Percentiles rank a stretch among this genome's conserved stretches.
These are phyloP conservation scores for Leccinum uliginosum DNA, from an alignment of 768 basidiomycete species.

Conservation along the genomic window DNA sequence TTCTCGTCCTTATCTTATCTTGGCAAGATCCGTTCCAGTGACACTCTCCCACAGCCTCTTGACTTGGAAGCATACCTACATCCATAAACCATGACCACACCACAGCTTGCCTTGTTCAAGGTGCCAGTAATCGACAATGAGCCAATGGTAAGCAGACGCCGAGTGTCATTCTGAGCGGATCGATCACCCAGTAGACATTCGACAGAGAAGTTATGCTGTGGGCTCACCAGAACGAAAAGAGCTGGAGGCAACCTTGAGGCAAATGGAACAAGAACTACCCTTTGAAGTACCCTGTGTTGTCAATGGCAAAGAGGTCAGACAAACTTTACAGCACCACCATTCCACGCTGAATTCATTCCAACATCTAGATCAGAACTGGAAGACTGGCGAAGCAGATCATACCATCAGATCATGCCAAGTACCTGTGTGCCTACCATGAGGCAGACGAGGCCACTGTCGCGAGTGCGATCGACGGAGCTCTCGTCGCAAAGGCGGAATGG, in stretches of 20 bases:
- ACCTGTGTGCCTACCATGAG: constrained; percentile 85
- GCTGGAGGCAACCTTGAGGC: constrained; percentile 64
- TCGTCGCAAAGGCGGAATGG: constrained; percentile 85
- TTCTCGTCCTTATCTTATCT: not conserved
- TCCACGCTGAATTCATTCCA: not conserved
- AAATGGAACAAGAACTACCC: constrained; percentile 81
- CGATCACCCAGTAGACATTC: not conserved
- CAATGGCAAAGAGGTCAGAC: constrained; percentile 77
- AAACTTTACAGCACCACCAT: not conserved
- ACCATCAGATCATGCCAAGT: constrained; percentile 79
- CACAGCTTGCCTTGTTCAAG: constrained; percentile 82
- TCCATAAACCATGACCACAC: constrained; percentile 48
- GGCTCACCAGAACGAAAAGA: constrained; percentile 74
- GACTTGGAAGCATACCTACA: not conserved
- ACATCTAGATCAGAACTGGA: constrained; percentile 70
- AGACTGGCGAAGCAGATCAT: constrained; percentile 74
- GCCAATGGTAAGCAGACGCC: constrained; percentile 70
- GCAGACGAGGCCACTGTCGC: constrained; percentile 74
- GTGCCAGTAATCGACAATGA: constrained; percentile 89
- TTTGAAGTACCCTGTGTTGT: constrained; percentile 93
- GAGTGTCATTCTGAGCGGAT: not conserved
- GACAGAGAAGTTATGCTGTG: constrained; percentile 69
- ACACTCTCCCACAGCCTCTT: not conserved
- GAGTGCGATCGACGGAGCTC: constrained; percentile 80
- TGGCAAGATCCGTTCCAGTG: constrained; percentile 16